A percentile compares a stretch with the other conserved stretches of the same genome.
Conservation (phyloP, 441 rosid species). For the Eutrema salsugineum region DNA sequence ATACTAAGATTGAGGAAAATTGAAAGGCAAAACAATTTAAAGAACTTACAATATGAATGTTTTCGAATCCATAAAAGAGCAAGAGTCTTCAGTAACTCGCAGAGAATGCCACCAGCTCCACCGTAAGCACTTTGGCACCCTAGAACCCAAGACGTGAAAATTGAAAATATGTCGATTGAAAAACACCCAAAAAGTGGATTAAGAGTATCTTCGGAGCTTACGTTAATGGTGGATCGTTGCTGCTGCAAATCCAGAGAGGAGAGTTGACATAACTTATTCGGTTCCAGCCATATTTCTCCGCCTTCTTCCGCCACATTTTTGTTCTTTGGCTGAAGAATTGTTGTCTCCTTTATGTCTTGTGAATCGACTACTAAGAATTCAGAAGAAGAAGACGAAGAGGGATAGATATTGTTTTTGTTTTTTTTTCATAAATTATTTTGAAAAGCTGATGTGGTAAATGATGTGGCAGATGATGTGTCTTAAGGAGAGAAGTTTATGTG, state of each 20-base stretch:
- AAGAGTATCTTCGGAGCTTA: conserved; percentile 13
- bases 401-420: too few species aligned
- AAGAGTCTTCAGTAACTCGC: conserved; percentile 95
- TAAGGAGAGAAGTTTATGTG: too few species aligned
- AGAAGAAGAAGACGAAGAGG: too few species aligned
- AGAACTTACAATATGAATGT: conserved; percentile 83
- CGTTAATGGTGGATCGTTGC: conserved; percentile 56
- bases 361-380: too few species aligned
- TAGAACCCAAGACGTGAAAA: conserved; percentile 20
- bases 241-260: conserved; percentile 48
- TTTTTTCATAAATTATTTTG: too few species aligned
- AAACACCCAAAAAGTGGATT: background rate
- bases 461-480: too few species aligned
- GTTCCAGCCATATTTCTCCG: too few species aligned
- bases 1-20: background rate
- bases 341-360: too few species aligned
- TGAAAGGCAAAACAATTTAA: background rate
- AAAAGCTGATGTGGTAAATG: too few species aligned
- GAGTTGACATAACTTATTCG: too few species aligned
- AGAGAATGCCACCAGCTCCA: conserved; percentile 98
- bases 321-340: too few species aligned
- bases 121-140: conserved; percentile 96
- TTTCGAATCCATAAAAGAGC: conserved; percentile 85
- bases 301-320: too few species aligned
- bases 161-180: background rate